These are phyloP conservation scores for Apiospora aurea DNA, from an alignment of 2,329 filamentous ascomycete species.

Conservation along the genomic window DNA sequence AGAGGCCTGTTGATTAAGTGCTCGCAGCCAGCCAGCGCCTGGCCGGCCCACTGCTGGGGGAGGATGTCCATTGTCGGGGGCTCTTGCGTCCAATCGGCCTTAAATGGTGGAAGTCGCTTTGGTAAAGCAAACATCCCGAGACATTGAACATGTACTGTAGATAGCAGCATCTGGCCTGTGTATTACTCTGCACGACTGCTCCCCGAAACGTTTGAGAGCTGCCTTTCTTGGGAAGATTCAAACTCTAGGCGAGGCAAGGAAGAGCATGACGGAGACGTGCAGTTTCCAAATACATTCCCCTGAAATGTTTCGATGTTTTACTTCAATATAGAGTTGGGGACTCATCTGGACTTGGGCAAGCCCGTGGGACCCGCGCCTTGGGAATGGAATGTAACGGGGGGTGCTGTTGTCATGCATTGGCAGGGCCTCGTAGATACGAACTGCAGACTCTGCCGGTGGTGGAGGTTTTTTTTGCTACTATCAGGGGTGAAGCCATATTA, in stretches of 20 bases:
- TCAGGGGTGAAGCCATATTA: slow-evolving; percentile 1
- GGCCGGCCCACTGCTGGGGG: not conserved
- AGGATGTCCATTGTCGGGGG: not conserved
- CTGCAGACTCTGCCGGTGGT: not conserved
- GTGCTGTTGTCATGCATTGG: slow-evolving; percentile 3
- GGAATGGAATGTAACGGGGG: slow-evolving; percentile 8
- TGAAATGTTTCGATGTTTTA: slow-evolving; percentile 20
- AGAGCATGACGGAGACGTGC: slow-evolving; percentile 1
- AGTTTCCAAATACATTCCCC: slow-evolving; percentile 16
- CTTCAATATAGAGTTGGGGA: slow-evolving; percentile 19
- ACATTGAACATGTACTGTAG: not conserved
- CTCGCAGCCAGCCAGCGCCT: slow-evolving; percentile 10
- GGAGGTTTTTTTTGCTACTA: not conserved
- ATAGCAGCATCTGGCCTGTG: not conserved
- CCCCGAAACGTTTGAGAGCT: slow-evolving; percentile 5
- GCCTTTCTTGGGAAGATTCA: not conserved
- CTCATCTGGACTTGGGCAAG: slow-evolving; percentile 5
- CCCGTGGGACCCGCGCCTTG: slow-evolving; percentile 2
- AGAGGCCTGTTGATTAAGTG: slow-evolving; percentile 7
- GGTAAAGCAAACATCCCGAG: slow-evolving; percentile 6
- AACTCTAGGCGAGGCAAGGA: slow-evolving; percentile 2
- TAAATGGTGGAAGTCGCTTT: not conserved
- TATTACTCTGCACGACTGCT: not conserved
- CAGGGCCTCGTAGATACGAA: not conserved
- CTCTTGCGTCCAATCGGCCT: not conserved